A percentile compares a stretch with the other conserved stretches of the same genome.
Conservation (phyloP, 225 moss, liverwort and hornwort genomes). For the Sphagnum tenellum region DNA sequence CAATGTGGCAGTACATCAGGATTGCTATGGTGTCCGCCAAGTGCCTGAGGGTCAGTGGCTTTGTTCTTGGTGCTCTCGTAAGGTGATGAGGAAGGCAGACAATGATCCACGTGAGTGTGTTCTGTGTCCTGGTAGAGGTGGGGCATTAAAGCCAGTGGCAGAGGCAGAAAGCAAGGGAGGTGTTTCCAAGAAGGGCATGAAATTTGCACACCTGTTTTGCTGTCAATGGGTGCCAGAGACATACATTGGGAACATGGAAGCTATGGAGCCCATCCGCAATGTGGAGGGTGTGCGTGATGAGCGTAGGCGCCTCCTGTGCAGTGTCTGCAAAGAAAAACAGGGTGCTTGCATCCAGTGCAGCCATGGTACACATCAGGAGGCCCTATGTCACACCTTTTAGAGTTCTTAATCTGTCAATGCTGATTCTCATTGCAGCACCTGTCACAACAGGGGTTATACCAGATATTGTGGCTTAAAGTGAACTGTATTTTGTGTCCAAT, state of each 20-base stretch:
- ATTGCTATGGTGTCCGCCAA: slow-evolving; percentile 53
- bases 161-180: slow-evolving; percentile 58
- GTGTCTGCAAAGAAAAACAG: slow-evolving; percentile 74
- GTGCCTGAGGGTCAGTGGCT: slow-evolving; percentile 71
- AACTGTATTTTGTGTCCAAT: no score
- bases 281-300: slow-evolving; percentile 71
- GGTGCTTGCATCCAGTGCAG: slow-evolving; percentile 80
- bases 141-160: slow-evolving; percentile 57
- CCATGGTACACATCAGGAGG: slow-evolving; percentile 43
- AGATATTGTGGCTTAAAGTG: no score
- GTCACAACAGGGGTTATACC: no score
- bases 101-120: slow-evolving; percentile 40
- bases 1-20: slow-evolving; percentile 65
- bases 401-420: no score
- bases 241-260: slow-evolving; percentile 64
- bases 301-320: slow-evolving; percentile 74
- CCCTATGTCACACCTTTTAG: no score
- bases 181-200: slow-evolving; percentile 43
- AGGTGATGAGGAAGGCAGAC: slow-evolving; percentile 26
- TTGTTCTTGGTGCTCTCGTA: slow-evolving; percentile 52
- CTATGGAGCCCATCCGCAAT: slow-evolving; percentile 72
- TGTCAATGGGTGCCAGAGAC: slow-evolving; percentile 76
- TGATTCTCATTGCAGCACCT: no score
- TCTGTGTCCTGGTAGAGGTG: slow-evolving; percentile 62
- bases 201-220: slow-evolving; percentile 68